Evolutionary conservation across 2,329 filamentous ascomycete species (phyloP).

Genomic region (Chrysosporium queenslandicum): DNA sequence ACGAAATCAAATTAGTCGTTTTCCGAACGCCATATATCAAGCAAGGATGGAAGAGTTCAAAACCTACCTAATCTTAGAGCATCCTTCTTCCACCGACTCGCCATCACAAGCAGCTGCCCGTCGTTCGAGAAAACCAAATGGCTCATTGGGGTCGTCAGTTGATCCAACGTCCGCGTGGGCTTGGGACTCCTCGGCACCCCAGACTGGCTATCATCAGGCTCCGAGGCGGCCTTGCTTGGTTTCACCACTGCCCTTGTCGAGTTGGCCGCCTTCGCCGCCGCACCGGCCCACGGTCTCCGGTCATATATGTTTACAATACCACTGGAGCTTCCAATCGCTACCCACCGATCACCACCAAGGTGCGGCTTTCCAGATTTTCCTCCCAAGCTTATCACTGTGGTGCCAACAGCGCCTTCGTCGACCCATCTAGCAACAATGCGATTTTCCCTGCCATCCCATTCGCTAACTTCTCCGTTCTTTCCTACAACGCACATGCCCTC

Average conservation of each 20-base stretch:
- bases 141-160: conserved; percentile 77
- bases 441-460: conserved; percentile 63
- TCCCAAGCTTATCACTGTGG: conserved; percentile 71
- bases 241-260: conserved; percentile 18
- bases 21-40: not conserved
- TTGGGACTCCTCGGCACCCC: conserved; percentile 57
- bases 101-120: conserved; percentile 80
- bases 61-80: conserved; percentile 57
- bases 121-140: conserved; percentile 74
- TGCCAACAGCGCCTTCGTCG: conserved; percentile 81
- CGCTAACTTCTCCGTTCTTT: conserved; percentile 79
- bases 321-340: conserved; percentile 73
- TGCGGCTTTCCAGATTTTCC: conserved; percentile 31
- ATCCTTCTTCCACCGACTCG: conserved; percentile 77
- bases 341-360: conserved; percentile 72
- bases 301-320: conserved; percentile 95
- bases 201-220: conserved; percentile 25
- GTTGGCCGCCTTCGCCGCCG: conserved; percentile 28
- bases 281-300: conserved; percentile 51
- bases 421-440: conserved; percentile 73
- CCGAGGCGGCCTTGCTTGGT: conserved; percentile 20
- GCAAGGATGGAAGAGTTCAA: not conserved
- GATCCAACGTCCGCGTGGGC: conserved; percentile 65
- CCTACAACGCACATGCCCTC: conserved; percentile 72
- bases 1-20: conserved; percentile 13